Evolutionary conservation across 2,329 filamentous ascomycete genomes (phyloP).

Genomic region (Penicillium occitanis): DNA sequence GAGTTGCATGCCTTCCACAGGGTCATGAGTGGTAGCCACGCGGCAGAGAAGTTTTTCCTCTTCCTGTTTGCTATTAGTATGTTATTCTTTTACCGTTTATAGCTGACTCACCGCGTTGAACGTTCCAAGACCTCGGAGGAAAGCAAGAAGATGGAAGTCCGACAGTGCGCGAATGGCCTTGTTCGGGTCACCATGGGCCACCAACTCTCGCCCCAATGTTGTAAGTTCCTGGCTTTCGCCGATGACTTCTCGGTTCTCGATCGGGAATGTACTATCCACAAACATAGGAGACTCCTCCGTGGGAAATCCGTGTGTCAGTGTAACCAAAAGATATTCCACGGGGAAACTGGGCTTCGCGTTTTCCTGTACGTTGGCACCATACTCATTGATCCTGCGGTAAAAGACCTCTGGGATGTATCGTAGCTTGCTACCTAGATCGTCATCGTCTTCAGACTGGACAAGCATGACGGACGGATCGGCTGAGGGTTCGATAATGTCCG

Average conservation of each 20-base stretch:
- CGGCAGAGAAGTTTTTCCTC: conserved; percentile 84
- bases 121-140: conserved; percentile 75
- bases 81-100: no score
- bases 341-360: conserved; percentile 96
- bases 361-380: conserved; percentile 92
- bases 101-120: conserved; percentile 72
- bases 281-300: conserved; percentile 76
- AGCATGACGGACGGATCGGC: conserved; percentile 93
- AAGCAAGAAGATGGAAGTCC: conserved; percentile 93
- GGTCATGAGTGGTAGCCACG: conserved; percentile 77
- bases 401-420: conserved; percentile 98
- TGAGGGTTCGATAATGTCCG: conserved; percentile 91
- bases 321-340: conserved; percentile 93
- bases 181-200: conserved; percentile 61
- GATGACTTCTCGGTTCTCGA: conserved; percentile 86
- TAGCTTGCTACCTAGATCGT: conserved; percentile 64
- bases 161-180: conserved; percentile 70
- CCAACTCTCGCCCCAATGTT: conserved; percentile 67
- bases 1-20: conserved; percentile 77
- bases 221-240: conserved; percentile 81
- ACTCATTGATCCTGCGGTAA: conserved; percentile 92
- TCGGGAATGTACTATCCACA: conserved; percentile 69
- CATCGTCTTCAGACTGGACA: conserved; percentile 86
- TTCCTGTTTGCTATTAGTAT: conserved; percentile 58
- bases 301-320: conserved; percentile 94